Percentiles rank a stretch among this genome's conserved stretches.
Conservation (phyloP, 768 basidiomycete species). For the Calvatia gigantea region DNA sequence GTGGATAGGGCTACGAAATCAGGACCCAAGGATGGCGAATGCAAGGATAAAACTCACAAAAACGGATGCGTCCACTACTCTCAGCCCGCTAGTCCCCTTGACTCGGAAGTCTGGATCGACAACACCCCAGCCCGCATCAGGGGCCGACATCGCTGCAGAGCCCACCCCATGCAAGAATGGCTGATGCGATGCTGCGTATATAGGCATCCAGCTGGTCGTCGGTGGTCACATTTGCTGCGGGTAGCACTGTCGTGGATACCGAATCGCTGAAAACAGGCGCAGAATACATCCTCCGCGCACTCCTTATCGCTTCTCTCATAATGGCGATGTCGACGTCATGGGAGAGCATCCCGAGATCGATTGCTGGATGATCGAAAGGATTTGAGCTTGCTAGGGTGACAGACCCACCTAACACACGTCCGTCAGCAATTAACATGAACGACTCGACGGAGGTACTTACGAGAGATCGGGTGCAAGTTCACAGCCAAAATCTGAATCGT, state of each 20-base stretch:
- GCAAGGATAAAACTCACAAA: conserved; percentile 23
- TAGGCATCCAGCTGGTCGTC: conserved; percentile 1
- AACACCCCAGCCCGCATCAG: conserved; percentile 4
- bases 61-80: conserved; percentile 14
- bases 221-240: not conserved
- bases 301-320: not conserved
- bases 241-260: not conserved
- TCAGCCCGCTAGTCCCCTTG: conserved; percentile 5
- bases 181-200: not conserved
- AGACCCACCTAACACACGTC: conserved; percentile 12
- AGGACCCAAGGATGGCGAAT: too few species aligned
- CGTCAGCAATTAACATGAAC: not conserved
- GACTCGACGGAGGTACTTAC: conserved; percentile 1
- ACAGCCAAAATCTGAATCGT: not conserved
- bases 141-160: conserved; percentile 10
- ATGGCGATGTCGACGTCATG: not conserved
- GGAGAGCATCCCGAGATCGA: conserved; percentile 11
- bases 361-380: conserved; percentile 10
- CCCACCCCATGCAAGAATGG: conserved; percentile 8
- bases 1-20: not conserved
- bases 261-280: not conserved
- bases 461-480: conserved; percentile 13
- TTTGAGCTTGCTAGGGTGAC: conserved; percentile 6
- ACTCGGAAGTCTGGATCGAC: conserved; percentile 14
- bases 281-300: not conserved